phyloP scores from a whole-genome alignment of 116 monocot genomes.

The Posidonia oceanica region DNA sequence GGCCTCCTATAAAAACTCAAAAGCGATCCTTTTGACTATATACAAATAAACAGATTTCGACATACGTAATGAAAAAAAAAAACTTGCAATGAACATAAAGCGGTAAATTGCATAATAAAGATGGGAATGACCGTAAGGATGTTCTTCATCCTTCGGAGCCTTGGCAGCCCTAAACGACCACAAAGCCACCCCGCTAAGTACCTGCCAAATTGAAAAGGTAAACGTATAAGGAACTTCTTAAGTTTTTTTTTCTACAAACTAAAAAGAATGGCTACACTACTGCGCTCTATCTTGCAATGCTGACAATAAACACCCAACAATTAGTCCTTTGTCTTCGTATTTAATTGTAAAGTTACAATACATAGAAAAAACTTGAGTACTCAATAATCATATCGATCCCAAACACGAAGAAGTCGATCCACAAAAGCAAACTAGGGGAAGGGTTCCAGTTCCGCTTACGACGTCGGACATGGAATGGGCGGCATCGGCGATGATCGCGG shows the following conservation, averaged over 20 bases:
- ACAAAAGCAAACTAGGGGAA: background rate
- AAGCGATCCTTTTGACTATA: too few species aligned
- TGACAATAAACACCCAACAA: background rate
- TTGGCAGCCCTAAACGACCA: conserved; percentile 69
- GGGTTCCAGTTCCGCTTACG: conserved; percentile 25
- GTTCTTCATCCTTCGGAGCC: conserved; percentile 83
- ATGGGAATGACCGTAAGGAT: conserved; percentile 75
- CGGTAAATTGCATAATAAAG: background rate
- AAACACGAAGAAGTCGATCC: too few species aligned
- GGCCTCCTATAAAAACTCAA: too few species aligned
- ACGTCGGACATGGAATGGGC: conserved; percentile 91
- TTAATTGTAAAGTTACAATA: too few species aligned
- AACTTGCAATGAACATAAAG: background rate
- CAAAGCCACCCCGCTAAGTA: conserved; percentile 81
- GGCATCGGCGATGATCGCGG: conserved; percentile 83
- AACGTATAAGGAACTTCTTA: background rate
- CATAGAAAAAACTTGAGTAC: too few species aligned
- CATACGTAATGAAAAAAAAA: background rate
- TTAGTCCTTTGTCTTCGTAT: too few species aligned
- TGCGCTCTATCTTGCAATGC: background rate
- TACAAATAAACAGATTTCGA: background rate
- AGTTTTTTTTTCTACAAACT: background rate
- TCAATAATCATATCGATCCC: too few species aligned
- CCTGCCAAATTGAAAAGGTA: conserved; percentile 30
- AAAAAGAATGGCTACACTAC: background rate